These are phyloP conservation scores for Sindora glabra DNA, from an alignment of 306 rosid species.

Conservation along the genomic window DNA sequence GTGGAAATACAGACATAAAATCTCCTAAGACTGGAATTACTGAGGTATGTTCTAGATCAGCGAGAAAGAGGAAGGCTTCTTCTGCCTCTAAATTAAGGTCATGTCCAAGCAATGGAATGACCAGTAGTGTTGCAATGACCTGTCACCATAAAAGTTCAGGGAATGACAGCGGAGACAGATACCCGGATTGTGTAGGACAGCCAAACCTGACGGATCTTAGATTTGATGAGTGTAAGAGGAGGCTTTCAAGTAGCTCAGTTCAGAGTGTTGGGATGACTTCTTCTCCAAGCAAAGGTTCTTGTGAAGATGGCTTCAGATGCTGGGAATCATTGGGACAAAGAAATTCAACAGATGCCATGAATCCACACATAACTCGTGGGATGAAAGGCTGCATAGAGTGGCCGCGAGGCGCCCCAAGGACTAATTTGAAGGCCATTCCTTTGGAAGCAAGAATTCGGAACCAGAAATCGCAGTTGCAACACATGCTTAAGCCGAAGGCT, in stretches of 20 bases:
- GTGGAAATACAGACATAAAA: neutral
- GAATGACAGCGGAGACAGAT: neutral
- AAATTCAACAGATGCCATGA: slow-evolving; percentile 12
- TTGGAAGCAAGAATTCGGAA: slow-evolving; percentile 43
- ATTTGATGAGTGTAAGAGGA: neutral
- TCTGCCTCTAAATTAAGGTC: slow-evolving; percentile 10
- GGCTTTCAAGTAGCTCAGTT: slow-evolving; percentile 11
- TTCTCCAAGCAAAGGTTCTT: neutral
- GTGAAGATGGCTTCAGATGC: slow-evolving; percentile 14
- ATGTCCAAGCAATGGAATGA: neutral
- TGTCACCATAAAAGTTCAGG: neutral
- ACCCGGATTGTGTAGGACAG: neutral
- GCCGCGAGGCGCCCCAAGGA: slow-evolving; percentile 37
- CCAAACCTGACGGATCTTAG: neutral
- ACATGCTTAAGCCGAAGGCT: slow-evolving; percentile 36
- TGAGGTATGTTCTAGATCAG: neutral
- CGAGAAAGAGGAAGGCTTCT: slow-evolving; percentile 8
- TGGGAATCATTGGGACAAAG: slow-evolving; percentile 5
- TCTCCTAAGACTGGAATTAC: slow-evolving; percentile 5
- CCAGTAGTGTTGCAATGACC: neutral
- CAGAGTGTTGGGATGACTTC: neutral
- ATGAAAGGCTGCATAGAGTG: slow-evolving; percentile 58
- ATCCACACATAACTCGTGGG: slow-evolving; percentile 65
- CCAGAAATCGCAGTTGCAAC: slow-evolving; percentile 53
- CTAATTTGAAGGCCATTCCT: slow-evolving; percentile 24